Percentiles rank a stretch among this genome's conserved stretches.
Conservation (phyloP, 805 yeast species). For the Nakazawaea wyomingensis region DNA sequence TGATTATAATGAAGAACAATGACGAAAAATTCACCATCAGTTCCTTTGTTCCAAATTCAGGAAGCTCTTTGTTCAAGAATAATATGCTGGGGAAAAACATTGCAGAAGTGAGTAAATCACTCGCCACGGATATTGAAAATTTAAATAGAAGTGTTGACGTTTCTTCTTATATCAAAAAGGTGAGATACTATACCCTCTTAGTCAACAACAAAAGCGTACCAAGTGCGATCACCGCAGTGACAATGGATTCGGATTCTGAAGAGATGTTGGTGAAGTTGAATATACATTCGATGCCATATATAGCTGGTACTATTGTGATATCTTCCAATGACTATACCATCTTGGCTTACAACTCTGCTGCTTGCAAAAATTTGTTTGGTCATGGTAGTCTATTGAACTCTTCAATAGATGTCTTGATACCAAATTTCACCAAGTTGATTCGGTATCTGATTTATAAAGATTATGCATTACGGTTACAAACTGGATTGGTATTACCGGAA, state of each 20-base stretch:
- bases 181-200: slow-evolving; percentile 57
- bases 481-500: slow-evolving; percentile 83
- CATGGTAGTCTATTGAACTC: slow-evolving; percentile 40
- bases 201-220: slow-evolving; percentile 50
- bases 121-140: slow-evolving; percentile 8
- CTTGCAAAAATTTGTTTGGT: slow-evolving; percentile 76
- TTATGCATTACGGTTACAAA: slow-evolving; percentile 31
- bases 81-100: slow-evolving; percentile 14
- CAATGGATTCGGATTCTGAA: slow-evolving; percentile 41
- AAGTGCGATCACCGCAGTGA: slow-evolving; percentile 66
- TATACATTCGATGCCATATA: slow-evolving; percentile 75
- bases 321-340: slow-evolving; percentile 46
- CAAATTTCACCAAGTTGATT: slow-evolving; percentile 49
- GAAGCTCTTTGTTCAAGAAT: slow-evolving; percentile 18
- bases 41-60: slow-evolving; percentile 19
- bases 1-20: slow-evolving; percentile 37
- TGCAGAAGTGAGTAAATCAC: slow-evolving; percentile 11
- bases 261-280: slow-evolving; percentile 45
- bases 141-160: slow-evolving; percentile 26
- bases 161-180: slow-evolving; percentile 43
- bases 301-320: slow-evolving; percentile 79
- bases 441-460: slow-evolving; percentile 35
- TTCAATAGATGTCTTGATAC: slow-evolving; percentile 54
- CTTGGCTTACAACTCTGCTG: slow-evolving; percentile 73
- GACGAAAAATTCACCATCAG: slow-evolving; percentile 19